phyloP scores from a whole-genome alignment of 345 rosid genomes.

The Citrus sinensis region DVS_A1.0 CM039163.1:3103001-3103500 shows the following conservation, averaged over 20 bases:
- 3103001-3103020: conserved; percentile 55
- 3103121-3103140: not conserved
- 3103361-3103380: not conserved
- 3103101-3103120: conserved; percentile 16
- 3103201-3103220: conserved; percentile 60
- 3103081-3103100: conserved; percentile 67
- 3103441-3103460: not conserved
- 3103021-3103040: conserved; percentile 41
- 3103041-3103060: conserved; percentile 83
- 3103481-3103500: not conserved
- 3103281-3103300: conserved; percentile 61
- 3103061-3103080: conserved; percentile 85
- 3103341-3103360: conserved; percentile 15
- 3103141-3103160: conserved; percentile 40
- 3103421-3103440: not conserved
- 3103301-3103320: conserved; percentile 71
- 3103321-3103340: conserved; percentile 47
- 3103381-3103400: not conserved
- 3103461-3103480: no score
- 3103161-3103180: conserved; percentile 89
- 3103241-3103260: conserved; percentile 92
- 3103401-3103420: not conserved
- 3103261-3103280: conserved; percentile 88
- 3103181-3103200: conserved; percentile 75
- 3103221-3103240: conserved; percentile 79